Evolutionary conservation across 345 rosid genomes (phyloP), one percentile per base, ranked within the genome.

Genomic region (Eucalyptus tenuipes): DNA sequence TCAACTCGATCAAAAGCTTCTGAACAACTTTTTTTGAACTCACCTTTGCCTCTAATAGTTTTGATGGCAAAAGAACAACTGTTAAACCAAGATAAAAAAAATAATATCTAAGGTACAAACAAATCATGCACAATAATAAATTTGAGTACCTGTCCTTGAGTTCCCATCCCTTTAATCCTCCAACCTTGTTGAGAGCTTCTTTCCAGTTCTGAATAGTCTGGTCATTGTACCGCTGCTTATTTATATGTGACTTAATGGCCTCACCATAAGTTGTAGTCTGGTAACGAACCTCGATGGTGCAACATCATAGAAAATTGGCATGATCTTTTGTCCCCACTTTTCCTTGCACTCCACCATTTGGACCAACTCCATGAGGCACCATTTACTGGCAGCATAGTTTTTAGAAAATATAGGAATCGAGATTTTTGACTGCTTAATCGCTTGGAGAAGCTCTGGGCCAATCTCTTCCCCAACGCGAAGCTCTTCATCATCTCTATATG

Each of bases 1-100:
- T 2, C 53, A 50, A 50, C 1, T 6, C 0, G 0, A 50, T 2
- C 20, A 50, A 50, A 16, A 50, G 0, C 53, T 16, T 1, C 0
- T 0, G 1, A 7, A 6, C 53, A 50, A 50, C 20, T 50, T 50
- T 1, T 7, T 0, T 1, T 6, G 20, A 16, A 50, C 53, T 50
- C 8, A 0, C 53, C 53, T 50, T 50, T 50, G 20, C 53, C 53
- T 0, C 20, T 50, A 2, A 50, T 6, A 6, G 20, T 16, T 0
- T 16, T 16, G 8, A 50, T n/a, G 6, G 20, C 20, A 50, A 50
- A 16, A 15, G 18, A 3, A 3, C 1, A 6, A 50, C 0, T 17
- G 0, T 50, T 7, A 17, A 50, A 0, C 7, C 3, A 0, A 6
- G 53, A 16, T 50, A 8, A 50, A 7, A 2, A 50, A 0, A 50